Evolutionary conservation across 139 green algal genomes (phyloP).

Genomic region (Closterium sp.): DNA sequence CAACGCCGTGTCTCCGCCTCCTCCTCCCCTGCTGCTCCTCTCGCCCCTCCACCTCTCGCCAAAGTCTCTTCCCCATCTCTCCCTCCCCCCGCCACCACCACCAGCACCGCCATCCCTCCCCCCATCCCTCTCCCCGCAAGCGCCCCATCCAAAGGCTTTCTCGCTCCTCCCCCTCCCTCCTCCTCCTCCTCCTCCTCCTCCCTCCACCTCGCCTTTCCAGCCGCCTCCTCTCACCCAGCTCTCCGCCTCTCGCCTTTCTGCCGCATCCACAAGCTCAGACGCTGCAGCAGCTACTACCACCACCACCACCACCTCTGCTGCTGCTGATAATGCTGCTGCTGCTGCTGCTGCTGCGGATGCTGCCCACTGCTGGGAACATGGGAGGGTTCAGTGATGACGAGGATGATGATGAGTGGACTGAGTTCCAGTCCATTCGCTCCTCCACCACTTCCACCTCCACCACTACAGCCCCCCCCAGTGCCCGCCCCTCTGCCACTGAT

Average conservation of each 20-base stretch:
- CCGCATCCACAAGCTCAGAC: background rate
- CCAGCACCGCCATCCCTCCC: background rate
- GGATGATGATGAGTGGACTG: constrained; percentile 5
- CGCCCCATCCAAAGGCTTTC: background rate
- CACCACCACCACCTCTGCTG: background rate
- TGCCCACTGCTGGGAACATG: background rate
- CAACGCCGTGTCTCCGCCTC: background rate
- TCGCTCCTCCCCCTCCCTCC: background rate
- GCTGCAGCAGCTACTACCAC: background rate
- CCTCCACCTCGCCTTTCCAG: background rate
- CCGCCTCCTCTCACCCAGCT: background rate
- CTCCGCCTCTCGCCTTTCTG: background rate
- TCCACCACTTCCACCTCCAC: background rate
- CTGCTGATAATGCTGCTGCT: background rate
- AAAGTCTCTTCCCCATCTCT: background rate
- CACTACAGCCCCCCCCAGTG: background rate
- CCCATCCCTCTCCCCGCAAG: background rate
- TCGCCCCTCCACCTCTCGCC: background rate
- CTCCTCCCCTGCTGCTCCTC: background rate
- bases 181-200: background rate
- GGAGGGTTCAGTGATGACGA: background rate
- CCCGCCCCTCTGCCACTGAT: background rate
- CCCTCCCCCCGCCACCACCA: background rate
- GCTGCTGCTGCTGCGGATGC: background rate
- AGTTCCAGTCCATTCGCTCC: background rate